Percentiles rank a stretch among this genome's conserved stretches.
Conservation (phyloP, 805 yeast genomes). For the Debaryomyces prosopidis region DNA sequence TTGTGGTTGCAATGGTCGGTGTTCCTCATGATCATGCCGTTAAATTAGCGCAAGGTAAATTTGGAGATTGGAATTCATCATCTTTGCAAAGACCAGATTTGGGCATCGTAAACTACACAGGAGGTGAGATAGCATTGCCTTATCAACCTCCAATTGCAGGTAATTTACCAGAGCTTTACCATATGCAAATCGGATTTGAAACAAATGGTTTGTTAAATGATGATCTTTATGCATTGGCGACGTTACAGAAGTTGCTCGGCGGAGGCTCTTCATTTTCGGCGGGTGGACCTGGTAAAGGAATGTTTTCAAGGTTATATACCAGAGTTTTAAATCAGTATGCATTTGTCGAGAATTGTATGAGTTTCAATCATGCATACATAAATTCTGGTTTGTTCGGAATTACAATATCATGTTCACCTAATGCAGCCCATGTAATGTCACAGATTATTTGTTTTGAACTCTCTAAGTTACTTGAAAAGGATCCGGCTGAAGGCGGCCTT, state of each 20-base stretch:
- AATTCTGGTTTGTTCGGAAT: conserved; percentile 93
- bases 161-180: conserved; percentile 75
- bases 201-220: conserved; percentile 81
- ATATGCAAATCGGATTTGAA: conserved; percentile 84
- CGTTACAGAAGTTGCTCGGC: conserved; percentile 85
- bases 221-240: conserved; percentile 88
- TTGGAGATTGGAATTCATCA: conserved; percentile 56
- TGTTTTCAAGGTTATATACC: conserved; percentile 93
- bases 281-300: conserved; percentile 99
- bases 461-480: conserved; percentile 33
- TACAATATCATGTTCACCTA: conserved; percentile 79
- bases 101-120: conserved; percentile 63
- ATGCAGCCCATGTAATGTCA: conserved; percentile 80
- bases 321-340: conserved; percentile 89
- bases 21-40: conserved; percentile 70
- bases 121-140: conserved; percentile 45
- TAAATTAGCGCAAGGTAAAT: conserved; percentile 57
- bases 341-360: conserved; percentile 82
- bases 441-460: conserved; percentile 64
- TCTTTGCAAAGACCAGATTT: conserved; percentile 24
- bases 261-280: conserved; percentile 98
- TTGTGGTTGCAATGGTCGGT: conserved; percentile 88
- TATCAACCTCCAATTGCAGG: conserved; percentile 39
- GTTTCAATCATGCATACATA: conserved; percentile 86
- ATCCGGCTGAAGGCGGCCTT: conserved; percentile 52